A percentile compares a stretch with the other conserved stretches of the same genome.
Conservation (phyloP, 768 basidiomycete genomes). For the Scleroderma citrinum region DNA sequence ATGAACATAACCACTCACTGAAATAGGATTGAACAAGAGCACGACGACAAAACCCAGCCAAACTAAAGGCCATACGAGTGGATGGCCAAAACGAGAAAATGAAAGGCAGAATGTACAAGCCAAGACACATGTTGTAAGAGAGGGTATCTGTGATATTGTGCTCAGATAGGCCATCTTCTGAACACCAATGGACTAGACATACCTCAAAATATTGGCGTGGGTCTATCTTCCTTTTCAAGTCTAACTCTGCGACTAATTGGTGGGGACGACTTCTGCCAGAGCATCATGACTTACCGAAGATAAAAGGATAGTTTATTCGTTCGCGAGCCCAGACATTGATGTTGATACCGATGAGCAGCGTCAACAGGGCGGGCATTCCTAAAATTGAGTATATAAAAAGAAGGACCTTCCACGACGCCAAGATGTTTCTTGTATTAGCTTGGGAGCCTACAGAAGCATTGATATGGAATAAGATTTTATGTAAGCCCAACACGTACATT, state of each 20-base stretch:
- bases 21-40: constrained; percentile 72
- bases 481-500: constrained; percentile 28
- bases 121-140: constrained; percentile 69
- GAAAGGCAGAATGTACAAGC: constrained; percentile 84
- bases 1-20: constrained; percentile 30
- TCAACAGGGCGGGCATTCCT: constrained; percentile 68
- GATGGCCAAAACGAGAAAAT: constrained; percentile 60
- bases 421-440: constrained; percentile 39
- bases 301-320: constrained; percentile 91
- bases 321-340: constrained; percentile 67
- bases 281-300: constrained; percentile 54
- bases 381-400: constrained; percentile 76
- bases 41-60: constrained; percentile 66
- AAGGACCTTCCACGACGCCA: constrained; percentile 69
- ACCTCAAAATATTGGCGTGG: constrained; percentile 74
- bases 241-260: constrained; percentile 46
- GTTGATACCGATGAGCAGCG: constrained; percentile 78
- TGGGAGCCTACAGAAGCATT: constrained; percentile 43
- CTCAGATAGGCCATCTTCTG: constrained; percentile 2
- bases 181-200: constrained; percentile 8
- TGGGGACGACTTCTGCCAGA: neutral
- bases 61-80: constrained; percentile 72
- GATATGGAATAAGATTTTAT: neutral
- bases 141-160: constrained; percentile 53
- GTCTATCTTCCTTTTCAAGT: constrained; percentile 67